Evolutionary conservation across 2,329 filamentous ascomycete genomes (phyloP).

Genomic region (Didymella lethalis): DNA sequence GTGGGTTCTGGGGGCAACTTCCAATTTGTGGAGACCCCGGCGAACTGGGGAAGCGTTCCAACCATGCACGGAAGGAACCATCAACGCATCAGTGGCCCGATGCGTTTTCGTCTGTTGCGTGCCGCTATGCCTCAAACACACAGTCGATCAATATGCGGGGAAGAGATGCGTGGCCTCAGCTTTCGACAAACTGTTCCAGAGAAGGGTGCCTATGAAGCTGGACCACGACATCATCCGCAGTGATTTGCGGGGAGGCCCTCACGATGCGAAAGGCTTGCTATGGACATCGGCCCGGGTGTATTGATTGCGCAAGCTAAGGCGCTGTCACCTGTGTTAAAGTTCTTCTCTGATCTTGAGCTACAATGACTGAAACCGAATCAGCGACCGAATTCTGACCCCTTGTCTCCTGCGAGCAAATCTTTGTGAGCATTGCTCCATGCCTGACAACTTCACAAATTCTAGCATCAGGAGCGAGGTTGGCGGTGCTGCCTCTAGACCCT

Average conservation of each 20-base stretch:
- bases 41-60: slow-evolving; percentile 32
- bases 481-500: not conserved
- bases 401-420: not conserved
- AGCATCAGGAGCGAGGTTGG: not conserved
- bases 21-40: slow-evolving; percentile 24
- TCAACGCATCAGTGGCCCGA: slow-evolving; percentile 33
- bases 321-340: slow-evolving; percentile 9
- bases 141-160: slow-evolving; percentile 30
- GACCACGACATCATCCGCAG: slow-evolving; percentile 3
- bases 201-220: not conserved
- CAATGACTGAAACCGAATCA: not conserved
- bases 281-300: slow-evolving; percentile 29
- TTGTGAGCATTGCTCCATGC: not conserved
- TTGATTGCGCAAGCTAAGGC: slow-evolving; percentile 24
- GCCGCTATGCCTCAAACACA: slow-evolving; percentile 33
- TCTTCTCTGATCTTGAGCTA: slow-evolving; percentile 7
- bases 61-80: slow-evolving; percentile 26
- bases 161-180: slow-evolving; percentile 19
- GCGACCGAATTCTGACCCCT: slow-evolving; percentile 1
- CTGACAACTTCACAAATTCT: not conserved
- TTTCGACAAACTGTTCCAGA: slow-evolving; percentile 8
- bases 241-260: slow-evolving; percentile 19
- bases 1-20: slow-evolving; percentile 28
- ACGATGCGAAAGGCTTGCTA: slow-evolving; percentile 17
- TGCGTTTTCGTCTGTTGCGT: slow-evolving; percentile 39